phyloP scores from a whole-genome alignment of 75 land plant genomes.

The Sequoiadendron giganteum region DNA sequence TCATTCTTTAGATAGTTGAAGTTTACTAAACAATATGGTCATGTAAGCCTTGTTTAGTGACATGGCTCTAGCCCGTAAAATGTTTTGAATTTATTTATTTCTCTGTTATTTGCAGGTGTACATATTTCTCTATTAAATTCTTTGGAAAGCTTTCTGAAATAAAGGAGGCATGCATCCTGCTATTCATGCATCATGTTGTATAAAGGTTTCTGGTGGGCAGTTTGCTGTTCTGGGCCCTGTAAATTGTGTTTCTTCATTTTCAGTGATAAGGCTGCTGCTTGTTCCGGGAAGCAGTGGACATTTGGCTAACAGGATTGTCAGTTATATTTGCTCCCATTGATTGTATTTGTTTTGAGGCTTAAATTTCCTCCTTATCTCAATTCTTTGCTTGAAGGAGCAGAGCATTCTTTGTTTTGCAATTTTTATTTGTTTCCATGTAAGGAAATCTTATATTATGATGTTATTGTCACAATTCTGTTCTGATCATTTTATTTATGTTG shows the following conservation, averaged over 20 bases:
- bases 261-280: background rate
- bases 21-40: background rate
- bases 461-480: background rate
- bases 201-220: background rate
- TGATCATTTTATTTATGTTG: background rate
- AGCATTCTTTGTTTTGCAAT: background rate
- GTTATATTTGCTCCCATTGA: background rate
- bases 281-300: background rate
- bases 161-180: background rate
- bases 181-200: background rate
- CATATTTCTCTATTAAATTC: background rate
- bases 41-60: background rate
- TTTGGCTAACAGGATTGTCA: background rate
- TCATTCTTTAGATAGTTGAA: background rate
- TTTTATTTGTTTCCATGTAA: background rate
- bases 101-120: background rate
- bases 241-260: background rate
- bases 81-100: background rate
- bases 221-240: background rate
- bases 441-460: background rate
- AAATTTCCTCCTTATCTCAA: background rate
- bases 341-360: background rate
- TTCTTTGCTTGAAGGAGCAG: background rate
- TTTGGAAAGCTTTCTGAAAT: background rate
- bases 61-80: background rate